phyloP scores from a whole-genome alignment of 1,284 basidiomycete species.

The Cryptococcus maquisensis region DNA sequence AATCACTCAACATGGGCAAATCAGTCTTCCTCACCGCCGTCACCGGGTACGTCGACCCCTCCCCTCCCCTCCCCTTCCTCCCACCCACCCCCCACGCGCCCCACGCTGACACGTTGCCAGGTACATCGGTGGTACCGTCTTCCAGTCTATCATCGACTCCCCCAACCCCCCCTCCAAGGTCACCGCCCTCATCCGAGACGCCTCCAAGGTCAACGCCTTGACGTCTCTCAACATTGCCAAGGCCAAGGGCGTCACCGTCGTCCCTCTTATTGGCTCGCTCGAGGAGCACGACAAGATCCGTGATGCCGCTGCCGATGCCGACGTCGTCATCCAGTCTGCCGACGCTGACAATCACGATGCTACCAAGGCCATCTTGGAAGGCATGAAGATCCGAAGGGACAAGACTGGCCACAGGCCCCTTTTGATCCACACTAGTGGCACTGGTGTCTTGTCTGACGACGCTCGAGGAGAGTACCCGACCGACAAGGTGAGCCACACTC shows the following conservation, averaged over 20 bases:
- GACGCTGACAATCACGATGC: slow-evolving; percentile 42
- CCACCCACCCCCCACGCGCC: no score
- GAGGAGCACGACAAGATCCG: slow-evolving; percentile 32
- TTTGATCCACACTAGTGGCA: slow-evolving; percentile 49
- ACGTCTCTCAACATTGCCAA: slow-evolving; percentile 10
- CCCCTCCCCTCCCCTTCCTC: no score
- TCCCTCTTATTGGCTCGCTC: slow-evolving; percentile 32
- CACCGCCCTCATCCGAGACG: slow-evolving; percentile 38
- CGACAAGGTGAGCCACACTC: slow-evolving; percentile 16
- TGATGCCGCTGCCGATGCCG: slow-evolving; percentile 32
- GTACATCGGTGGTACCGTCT: slow-evolving; percentile 42
- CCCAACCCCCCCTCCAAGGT: slow-evolving; percentile 24
- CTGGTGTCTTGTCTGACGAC: slow-evolving; percentile 42
- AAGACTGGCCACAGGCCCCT: slow-evolving; percentile 36
- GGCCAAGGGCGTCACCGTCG: slow-evolving; percentile 17
- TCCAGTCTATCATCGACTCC: slow-evolving; percentile 30
- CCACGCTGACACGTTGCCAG: slow-evolving; percentile 27
- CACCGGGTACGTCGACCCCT: no score
- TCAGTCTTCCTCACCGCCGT: slow-evolving; percentile 41
- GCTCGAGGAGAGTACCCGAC: slow-evolving; percentile 27
- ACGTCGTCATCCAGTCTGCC: slow-evolving; percentile 44
- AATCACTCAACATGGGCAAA: slow-evolving; percentile 12
- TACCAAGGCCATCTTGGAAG: slow-evolving; percentile 40
- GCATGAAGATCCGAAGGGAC: slow-evolving; percentile 39
- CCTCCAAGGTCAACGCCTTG: slow-evolving; percentile 34